Base-by-base conservation (phyloP, 306 rosid genomes). In the Rubus parviflorus region DNA sequence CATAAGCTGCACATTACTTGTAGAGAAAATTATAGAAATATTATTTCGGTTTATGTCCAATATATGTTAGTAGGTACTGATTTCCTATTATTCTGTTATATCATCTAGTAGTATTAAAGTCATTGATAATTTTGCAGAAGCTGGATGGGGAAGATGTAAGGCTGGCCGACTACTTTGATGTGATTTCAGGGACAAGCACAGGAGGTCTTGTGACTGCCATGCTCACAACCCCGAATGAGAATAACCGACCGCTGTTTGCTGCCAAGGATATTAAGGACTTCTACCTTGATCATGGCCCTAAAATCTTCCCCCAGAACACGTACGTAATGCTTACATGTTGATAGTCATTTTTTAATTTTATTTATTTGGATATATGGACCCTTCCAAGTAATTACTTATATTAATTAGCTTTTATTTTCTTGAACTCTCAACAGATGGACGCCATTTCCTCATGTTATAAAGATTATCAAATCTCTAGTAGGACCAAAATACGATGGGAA, bases 401-500 rank as follows among this genome's bases (percentile, higher is more conserved):
- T 25, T 22, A 35, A 35, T 14, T 6, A 71, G 8, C 43, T 64
- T 12, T 64, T 6, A 49, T 30, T 5, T 37, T n/a, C 22, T 37
- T 3, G 13, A 43, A 58, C 68, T 13, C 14, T 20, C 67, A 16
- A 71, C 85, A 85, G 90, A 11, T 66, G 38, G n/a, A 67, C 66
- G 14, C 1, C 84, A 37, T 37, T 84, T 70, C 76, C 80, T 14
- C 0, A 12, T 1, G 5, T 25, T 46, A 42, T 37, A 0, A 84
- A 76, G 73, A 38, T 82, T 4, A 8, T 84, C 58, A 84, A 69
- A 68, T 73, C 85, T 20, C 72, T 88, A 46, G 1, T 49, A 49
- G 98, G 98, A 58, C 97, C 97, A 8, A 93, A 88, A 75, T 93
- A 93, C 53, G 82, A 88, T 23, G 98, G 97, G 7, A 81, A 83